A percentile compares a stretch with the other conserved stretches of the same genome.
These are phyloP conservation scores for Salix viminalis DNA, from an alignment of 345 rosid species.

Conservation along the genomic window DNA sequence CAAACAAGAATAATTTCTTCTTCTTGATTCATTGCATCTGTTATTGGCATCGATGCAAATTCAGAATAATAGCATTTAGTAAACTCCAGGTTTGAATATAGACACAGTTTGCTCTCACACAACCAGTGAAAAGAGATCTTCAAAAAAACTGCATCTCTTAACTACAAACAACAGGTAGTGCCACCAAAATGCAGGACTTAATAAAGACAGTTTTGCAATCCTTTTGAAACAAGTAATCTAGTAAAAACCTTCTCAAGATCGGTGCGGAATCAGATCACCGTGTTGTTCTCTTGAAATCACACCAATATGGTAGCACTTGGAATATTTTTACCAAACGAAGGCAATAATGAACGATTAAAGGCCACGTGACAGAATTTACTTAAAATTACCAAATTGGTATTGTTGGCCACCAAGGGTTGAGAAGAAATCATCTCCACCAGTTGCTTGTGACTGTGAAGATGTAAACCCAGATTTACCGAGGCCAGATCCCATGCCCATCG, in stretches of 20 bases:
- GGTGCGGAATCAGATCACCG: conserved; percentile 2
- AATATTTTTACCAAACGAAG: background rate
- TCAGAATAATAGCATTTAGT: too few species aligned
- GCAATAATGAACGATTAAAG: background rate
- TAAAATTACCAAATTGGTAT: conserved; percentile 54
- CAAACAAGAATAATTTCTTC: background rate
- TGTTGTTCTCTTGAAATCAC: conserved; percentile 1
- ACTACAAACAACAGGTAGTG: background rate
- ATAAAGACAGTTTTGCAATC: background rate
- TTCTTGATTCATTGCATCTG: background rate
- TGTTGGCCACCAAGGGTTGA: conserved; percentile 59
- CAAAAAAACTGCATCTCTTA: background rate
- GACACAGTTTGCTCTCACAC: background rate
- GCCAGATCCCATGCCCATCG: conserved; percentile 83
- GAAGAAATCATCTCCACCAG: conserved; percentile 57
- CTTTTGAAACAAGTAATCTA: background rate
- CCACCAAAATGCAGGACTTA: background rate
- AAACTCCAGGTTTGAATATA: too few species aligned
- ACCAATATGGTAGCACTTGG: background rate
- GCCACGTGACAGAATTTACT: conserved; percentile 29
- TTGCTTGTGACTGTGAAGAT: conserved; percentile 29
- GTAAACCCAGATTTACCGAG: conserved; percentile 58
- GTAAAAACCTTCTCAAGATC: background rate
- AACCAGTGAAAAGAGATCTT: background rate
- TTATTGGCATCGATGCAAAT: too few species aligned